Conservation (phyloP, 352 stramenopile species). For the Globisporangium canariense region DNA sequence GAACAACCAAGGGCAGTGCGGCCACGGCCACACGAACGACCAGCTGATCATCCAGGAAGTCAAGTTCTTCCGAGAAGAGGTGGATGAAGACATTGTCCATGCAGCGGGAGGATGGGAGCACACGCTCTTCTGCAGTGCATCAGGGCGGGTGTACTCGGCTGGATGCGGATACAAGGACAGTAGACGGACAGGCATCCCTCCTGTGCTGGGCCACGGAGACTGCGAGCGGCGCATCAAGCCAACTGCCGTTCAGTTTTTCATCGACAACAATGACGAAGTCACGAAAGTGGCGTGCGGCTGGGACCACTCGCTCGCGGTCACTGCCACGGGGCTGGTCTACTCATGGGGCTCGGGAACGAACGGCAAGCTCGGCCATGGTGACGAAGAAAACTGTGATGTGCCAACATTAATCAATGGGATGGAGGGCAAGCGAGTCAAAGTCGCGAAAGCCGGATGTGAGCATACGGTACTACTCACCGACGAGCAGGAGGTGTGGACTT, state of each 20-base stretch:
- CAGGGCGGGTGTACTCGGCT: slow-evolving; percentile 67
- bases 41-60: slow-evolving; percentile 57
- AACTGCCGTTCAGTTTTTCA: slow-evolving; percentile 43
- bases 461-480: slow-evolving; percentile 66
- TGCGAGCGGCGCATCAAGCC: slow-evolving; percentile 64
- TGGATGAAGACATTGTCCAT: slow-evolving; percentile 43
- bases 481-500: slow-evolving; percentile 71
- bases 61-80: slow-evolving; percentile 44
- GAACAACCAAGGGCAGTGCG: slow-evolving; percentile 86
- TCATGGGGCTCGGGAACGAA: slow-evolving; percentile 82
- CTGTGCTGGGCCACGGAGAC: slow-evolving; percentile 75
- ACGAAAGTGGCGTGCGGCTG: slow-evolving; percentile 67
- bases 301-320: slow-evolving; percentile 82
- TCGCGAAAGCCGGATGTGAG: slow-evolving; percentile 80
- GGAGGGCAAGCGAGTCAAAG: slow-evolving; percentile 44
- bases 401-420: slow-evolving; percentile 52
- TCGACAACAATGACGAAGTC: slow-evolving; percentile 58
- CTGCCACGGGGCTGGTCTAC: slow-evolving; percentile 49
- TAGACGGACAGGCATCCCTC: slow-evolving; percentile 67
- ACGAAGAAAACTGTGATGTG: slow-evolving; percentile 74
- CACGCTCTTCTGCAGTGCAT: slow-evolving; percentile 64
- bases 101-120: slow-evolving; percentile 80
- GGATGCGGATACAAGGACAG: slow-evolving; percentile 86
- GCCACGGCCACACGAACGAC: slow-evolving; percentile 75
- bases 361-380: slow-evolving; percentile 76